These are phyloP conservation scores for Aspergillus carlsbadensis DNA, from an alignment of 495 filamentous ascomycete genomes.

Conservation along the genomic window DNA sequence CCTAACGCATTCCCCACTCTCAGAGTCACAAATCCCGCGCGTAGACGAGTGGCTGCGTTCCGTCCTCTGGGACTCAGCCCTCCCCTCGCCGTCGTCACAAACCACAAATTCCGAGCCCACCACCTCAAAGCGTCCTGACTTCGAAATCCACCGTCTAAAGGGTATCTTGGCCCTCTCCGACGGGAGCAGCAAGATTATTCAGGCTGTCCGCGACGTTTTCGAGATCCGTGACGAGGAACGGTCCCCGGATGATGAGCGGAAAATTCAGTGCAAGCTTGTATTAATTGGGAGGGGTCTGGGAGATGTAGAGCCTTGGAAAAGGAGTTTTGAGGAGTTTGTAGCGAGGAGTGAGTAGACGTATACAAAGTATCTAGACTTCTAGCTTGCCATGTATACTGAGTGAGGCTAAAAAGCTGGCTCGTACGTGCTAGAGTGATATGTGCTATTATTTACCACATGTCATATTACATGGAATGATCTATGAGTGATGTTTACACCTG, in stretches of 20 bases:
- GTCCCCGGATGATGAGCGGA: slow-evolving; percentile 14
- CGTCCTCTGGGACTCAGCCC: slow-evolving; percentile 74
- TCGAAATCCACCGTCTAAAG: slow-evolving; percentile 84
- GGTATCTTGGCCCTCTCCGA: slow-evolving; percentile 63
- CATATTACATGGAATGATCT: too few relatives aligned
- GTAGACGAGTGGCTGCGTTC: slow-evolving; percentile 83
- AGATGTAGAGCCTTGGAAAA: slow-evolving; percentile 29
- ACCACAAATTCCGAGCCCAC: slow-evolving; percentile 14
- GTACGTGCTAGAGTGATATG: too few relatives aligned
- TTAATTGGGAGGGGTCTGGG: slow-evolving; percentile 71
- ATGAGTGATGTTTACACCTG: too few relatives aligned
- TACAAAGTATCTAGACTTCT: too few relatives aligned
- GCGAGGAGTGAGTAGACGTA: not conserved
- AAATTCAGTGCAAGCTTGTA: slow-evolving; percentile 66
- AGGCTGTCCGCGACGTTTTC: slow-evolving; percentile 91
- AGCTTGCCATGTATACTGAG: too few relatives aligned
- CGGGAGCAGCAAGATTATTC: slow-evolving; percentile 71
- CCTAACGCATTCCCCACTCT: slow-evolving; percentile 59
- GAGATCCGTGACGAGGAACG: slow-evolving; percentile 70
- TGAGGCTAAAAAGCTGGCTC: too few relatives aligned
- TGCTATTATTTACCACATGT: too few relatives aligned
- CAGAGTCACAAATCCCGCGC: slow-evolving; percentile 46
- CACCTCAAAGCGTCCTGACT: slow-evolving; percentile 25
- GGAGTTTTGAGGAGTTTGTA: slow-evolving; percentile 37
- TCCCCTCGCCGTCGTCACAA: slow-evolving; percentile 36